These are phyloP conservation scores for Aspergillus brunneoviolaceus DNA, from an alignment of 2,329 filamentous ascomycete species.

Conservation along the genomic window DNA sequence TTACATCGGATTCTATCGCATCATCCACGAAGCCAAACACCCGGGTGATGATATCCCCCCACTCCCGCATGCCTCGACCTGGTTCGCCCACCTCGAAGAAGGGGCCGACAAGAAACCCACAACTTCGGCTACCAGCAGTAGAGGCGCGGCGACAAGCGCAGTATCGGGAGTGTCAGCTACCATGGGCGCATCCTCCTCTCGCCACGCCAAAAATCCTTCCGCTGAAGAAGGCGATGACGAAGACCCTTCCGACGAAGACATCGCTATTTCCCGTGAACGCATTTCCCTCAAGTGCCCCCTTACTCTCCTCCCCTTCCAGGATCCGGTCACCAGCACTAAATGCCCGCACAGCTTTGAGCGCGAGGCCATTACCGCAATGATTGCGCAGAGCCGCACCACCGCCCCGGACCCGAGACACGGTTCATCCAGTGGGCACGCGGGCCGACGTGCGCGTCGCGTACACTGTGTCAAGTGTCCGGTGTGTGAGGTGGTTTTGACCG, in stretches of 20 bases:
- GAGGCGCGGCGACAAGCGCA: conserved; percentile 9
- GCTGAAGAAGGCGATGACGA: conserved; percentile 16
- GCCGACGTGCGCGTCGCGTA: conserved; percentile 21
- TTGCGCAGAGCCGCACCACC: conserved; percentile 33
- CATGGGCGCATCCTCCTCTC: conserved; percentile 20
- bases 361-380: conserved; percentile 47
- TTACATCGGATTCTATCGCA: conserved; percentile 61
- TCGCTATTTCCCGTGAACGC: conserved; percentile 48
- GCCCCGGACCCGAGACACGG: conserved; percentile 23
- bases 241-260: conserved; percentile 42
- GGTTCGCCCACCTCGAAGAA: conserved; percentile 58
- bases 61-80: conserved; percentile 58
- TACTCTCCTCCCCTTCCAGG: conserved; percentile 46
- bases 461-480: conserved; percentile 43
- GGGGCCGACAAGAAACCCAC: neutral
- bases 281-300: conserved; percentile 50
- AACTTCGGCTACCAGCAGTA: neutral
- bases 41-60: conserved; percentile 54
- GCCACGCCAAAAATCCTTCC: conserved; percentile 21
- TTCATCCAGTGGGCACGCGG: conserved; percentile 9
- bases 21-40: conserved; percentile 62
- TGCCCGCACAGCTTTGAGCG: conserved; percentile 53
- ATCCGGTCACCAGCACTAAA: conserved; percentile 50
- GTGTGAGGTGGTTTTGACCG: conserved; percentile 39
- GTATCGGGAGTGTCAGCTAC: conserved; percentile 3